Evolutionary conservation across 257 asterid species (phyloP), one percentile per base, ranked within the genome.

Genomic region (Solanum virginianum): DNA sequence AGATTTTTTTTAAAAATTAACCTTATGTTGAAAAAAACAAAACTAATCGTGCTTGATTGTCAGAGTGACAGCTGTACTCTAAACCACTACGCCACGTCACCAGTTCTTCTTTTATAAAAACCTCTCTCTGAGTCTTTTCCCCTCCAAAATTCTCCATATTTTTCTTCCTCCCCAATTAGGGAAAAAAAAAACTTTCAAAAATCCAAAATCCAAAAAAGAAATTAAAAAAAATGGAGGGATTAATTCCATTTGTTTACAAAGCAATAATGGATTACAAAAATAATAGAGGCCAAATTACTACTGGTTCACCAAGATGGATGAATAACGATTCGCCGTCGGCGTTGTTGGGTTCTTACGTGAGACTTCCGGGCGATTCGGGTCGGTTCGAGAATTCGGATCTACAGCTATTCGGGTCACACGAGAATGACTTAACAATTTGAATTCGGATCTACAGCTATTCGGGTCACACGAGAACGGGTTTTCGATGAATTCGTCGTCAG

Each of bases 341-440:
- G 1, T 89, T 93, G 0, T 89, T 93, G 0, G 84, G 92, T 53
- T 86, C 91, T 3, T 95, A 95, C 88, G 86, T 88, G 87, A 87
- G 93, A 87, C 94, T 95, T 83, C 94, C 99, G 0, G 95, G 97
- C 20, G 97, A 90, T 86, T 94, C 97, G 3, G 98, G 97, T 2
- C 90, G 95, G 84, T 92, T 90, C 53, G 83, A 88, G 9, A 29
- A 86, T 22, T 74, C 94, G 1, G 94, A 92, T 24, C 56, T 88
- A 68, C 87, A 90, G 70, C 24, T 89, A 72, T 89, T 90, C 89
- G 88, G 88, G 74, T 79, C 83, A 17, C 89, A 91, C 0, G 96
- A 93, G 39, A 85, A 69, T n/a, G n/a, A n/a, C n/a, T n/a, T n/a
- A n/a, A n/a, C n/a, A n/a, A n/a, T n/a, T n/a, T n/a, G 9, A 29